Conservation (phyloP, 2,329 filamentous ascomycete genomes). For the Xylariaceae sp. region DNA sequence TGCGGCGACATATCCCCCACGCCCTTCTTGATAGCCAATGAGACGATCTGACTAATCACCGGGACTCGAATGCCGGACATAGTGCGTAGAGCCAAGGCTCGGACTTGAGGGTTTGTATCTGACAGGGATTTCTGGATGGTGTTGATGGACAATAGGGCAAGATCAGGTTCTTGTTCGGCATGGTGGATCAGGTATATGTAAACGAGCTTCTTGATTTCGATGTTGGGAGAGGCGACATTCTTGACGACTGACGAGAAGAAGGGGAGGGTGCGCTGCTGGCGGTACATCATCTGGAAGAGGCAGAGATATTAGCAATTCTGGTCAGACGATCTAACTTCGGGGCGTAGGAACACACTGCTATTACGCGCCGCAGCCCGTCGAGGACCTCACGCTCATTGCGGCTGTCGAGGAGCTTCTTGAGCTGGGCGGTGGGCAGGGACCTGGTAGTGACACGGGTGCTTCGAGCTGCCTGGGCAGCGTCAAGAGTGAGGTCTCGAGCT, state of each 20-base stretch:
- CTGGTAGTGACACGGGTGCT: slow-evolving; percentile 59
- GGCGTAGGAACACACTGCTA: slow-evolving; percentile 63
- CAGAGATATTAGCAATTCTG: slow-evolving; percentile 11
- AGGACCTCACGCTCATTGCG: slow-evolving; percentile 89
- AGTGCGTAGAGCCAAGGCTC: slow-evolving; percentile 87
- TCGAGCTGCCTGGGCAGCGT: slow-evolving; percentile 88
- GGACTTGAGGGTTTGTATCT: slow-evolving; percentile 84
- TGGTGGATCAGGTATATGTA: slow-evolving; percentile 98
- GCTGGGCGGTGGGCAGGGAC: slow-evolving; percentile 73
- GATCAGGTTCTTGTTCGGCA: slow-evolving; percentile 92
- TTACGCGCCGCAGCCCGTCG: slow-evolving; percentile 84
- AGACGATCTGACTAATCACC: slow-evolving; percentile 96
- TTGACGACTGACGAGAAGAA: slow-evolving; percentile 99
- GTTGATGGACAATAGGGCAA: slow-evolving; percentile 94
- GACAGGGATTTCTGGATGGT: slow-evolving; percentile 97
- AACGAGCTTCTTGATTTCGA: slow-evolving; percentile 96
- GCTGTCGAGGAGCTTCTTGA: slow-evolving; percentile 93
- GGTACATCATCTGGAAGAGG: slow-evolving; percentile 81
- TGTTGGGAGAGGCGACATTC: slow-evolving; percentile 89
- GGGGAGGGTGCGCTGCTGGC: slow-evolving; percentile 78
- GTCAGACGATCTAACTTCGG: not conserved
- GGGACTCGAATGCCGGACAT: slow-evolving; percentile 98
- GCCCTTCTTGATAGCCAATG: slow-evolving; percentile 91
- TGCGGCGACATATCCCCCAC: slow-evolving; percentile 90
- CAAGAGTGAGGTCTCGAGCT: slow-evolving; percentile 96